These are phyloP conservation scores for Rhizopus stolonifer DNA, from an alignment of 371 early-diverging fungal species.

Conservation along the genomic window DNA sequence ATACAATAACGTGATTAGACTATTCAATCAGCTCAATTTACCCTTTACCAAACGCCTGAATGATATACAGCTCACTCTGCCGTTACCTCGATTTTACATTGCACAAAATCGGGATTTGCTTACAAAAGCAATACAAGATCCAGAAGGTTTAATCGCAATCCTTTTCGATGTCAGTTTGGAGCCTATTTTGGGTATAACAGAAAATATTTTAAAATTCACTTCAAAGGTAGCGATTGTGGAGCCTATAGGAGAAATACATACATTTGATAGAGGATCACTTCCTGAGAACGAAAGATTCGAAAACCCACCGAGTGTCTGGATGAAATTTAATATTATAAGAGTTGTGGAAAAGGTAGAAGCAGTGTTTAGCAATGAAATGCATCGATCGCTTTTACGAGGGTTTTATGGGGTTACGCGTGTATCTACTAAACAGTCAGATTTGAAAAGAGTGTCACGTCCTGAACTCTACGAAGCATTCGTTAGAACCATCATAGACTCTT, in stretches of 20 bases:
- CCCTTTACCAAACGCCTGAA: slow-evolving; percentile 31
- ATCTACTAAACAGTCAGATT: slow-evolving; percentile 22
- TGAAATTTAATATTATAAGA: slow-evolving; percentile 31
- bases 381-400: slow-evolving; percentile 33
- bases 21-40: slow-evolving; percentile 35
- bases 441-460: slow-evolving; percentile 28
- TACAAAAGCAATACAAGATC: slow-evolving; percentile 28
- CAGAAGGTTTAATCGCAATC: slow-evolving; percentile 29
- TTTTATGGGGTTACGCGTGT: slow-evolving; percentile 36
- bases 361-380: slow-evolving; percentile 31
- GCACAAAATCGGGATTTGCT: slow-evolving; percentile 44
- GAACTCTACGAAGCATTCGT: slow-evolving; percentile 27
- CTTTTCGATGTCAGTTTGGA: slow-evolving; percentile 24
- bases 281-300: slow-evolving; percentile 23
- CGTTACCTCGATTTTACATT: slow-evolving; percentile 45
- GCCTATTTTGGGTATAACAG: slow-evolving; percentile 3
- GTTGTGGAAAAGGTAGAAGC: slow-evolving; percentile 27
- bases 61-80: slow-evolving; percentile 4
- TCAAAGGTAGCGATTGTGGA: slow-evolving; percentile 34
- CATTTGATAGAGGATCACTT: slow-evolving; percentile 27
- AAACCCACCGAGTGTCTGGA: slow-evolving; percentile 42
- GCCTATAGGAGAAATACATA: slow-evolving; percentile 34
- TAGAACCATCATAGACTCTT: slow-evolving; percentile 21
- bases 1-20: slow-evolving; percentile 24
- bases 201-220: slow-evolving; percentile 17